Conservation (phyloP, 2,329 filamentous ascomycete species). For the Leptographium radiaticola region DNA sequence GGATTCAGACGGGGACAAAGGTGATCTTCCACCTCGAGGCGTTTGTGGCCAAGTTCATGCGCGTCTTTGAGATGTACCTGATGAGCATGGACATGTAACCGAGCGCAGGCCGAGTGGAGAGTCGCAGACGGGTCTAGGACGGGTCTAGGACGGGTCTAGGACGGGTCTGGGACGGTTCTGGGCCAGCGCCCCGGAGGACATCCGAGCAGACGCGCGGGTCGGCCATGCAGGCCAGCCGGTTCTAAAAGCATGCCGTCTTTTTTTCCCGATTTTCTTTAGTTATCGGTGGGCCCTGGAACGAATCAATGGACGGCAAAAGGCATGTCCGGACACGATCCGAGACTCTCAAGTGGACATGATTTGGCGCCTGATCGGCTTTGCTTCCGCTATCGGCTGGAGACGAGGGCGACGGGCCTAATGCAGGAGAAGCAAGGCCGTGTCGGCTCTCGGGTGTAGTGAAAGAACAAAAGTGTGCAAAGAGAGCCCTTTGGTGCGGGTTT, state of each 20-base stretch:
- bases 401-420: not conserved
- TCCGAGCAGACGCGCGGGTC: too few relatives aligned
- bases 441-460: not conserved
- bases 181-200: too few relatives aligned
- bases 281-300: too few relatives aligned
- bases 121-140: not conserved
- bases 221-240: not conserved
- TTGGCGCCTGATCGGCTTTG: too few relatives aligned
- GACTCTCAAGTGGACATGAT: not conserved
- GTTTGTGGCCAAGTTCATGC: slow-evolving; percentile 98
- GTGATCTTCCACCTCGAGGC: slow-evolving; percentile 97
- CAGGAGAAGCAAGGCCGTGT: not conserved
- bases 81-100: slow-evolving; percentile 69
- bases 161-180: not conserved
- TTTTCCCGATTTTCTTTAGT: too few relatives aligned
- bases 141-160: too few relatives aligned
- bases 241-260: not conserved
- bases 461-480: not conserved
- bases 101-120: not conserved
- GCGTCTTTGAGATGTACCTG: slow-evolving; percentile 78
- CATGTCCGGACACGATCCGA: not conserved
- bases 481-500: not conserved
- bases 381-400: not conserved
- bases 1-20: slow-evolving; percentile 83
- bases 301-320: not conserved